These are phyloP conservation scores for Nicotiana benthamiana DNA, from an alignment of 257 asterid genomes.

Conservation along the genomic window DNA sequence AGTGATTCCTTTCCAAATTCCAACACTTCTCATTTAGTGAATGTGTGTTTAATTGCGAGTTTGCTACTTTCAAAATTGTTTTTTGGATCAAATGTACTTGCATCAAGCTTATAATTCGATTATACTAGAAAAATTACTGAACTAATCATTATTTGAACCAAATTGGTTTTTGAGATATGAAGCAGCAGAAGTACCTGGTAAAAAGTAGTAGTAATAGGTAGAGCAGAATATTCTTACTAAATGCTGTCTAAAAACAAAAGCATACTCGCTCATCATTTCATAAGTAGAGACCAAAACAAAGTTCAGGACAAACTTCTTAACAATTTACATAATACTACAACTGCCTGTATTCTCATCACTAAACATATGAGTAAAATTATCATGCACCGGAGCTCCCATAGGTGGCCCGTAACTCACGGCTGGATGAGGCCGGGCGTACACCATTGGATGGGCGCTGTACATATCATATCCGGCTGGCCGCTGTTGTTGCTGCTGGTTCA, in stretches of 20 bases:
- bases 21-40: neutral
- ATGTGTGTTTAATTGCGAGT: neutral
- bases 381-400: slow-evolving; percentile 30
- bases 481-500: slow-evolving; percentile 35
- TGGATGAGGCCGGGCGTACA: slow-evolving; percentile 33
- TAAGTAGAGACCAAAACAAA: slow-evolving; percentile 1
- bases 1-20: neutral
- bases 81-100: neutral
- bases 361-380: slow-evolving; percentile 47
- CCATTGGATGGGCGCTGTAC: slow-evolving; percentile 36
- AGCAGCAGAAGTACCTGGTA: neutral
- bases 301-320: neutral
- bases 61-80: neutral
- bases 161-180: neutral
- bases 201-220: neutral
- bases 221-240: neutral
- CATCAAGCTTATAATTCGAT: neutral
- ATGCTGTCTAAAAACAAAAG: neutral
- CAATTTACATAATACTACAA: slow-evolving; percentile 58
- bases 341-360: slow-evolving; percentile 77
- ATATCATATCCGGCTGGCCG: slow-evolving; percentile 36
- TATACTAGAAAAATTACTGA: neutral
- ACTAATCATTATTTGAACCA: neutral
- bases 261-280: neutral
- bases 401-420: slow-evolving; percentile 39